A percentile compares a stretch with the other conserved stretches of the same genome.
Conservation (phyloP, 2,329 filamentous ascomycete species). For the Cercospora janseana region DNA sequence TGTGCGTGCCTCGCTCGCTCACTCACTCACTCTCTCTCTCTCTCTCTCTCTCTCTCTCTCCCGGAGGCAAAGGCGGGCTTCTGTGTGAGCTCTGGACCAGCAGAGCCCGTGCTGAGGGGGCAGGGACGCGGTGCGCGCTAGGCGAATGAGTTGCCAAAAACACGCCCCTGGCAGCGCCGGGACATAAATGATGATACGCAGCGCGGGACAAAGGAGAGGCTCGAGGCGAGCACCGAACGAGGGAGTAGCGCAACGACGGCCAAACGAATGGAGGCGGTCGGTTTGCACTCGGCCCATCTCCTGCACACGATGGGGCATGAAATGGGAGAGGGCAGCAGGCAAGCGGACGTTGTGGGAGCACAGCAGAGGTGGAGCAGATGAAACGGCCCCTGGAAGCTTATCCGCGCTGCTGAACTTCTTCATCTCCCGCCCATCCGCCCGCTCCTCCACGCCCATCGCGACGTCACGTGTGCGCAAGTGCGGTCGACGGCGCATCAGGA, state of each 20-base stretch:
- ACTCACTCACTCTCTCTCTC: neutral
- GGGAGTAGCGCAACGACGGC: slow-evolving; percentile 3
- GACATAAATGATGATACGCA: too few relatives aligned
- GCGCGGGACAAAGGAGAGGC: neutral
- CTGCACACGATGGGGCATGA: too few relatives aligned
- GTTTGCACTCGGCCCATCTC: too few relatives aligned
- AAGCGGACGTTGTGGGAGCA: too few relatives aligned
- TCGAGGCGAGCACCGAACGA: slow-evolving; percentile 3
- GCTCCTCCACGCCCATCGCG: too few relatives aligned
- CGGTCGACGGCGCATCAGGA: too few relatives aligned
- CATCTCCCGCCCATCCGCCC: too few relatives aligned
- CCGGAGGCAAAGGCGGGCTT: neutral
- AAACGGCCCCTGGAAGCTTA: too few relatives aligned
- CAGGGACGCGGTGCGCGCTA: slow-evolving; percentile 6
- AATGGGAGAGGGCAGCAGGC: too few relatives aligned
- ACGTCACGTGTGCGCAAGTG: too few relatives aligned
- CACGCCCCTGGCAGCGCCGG: neutral
- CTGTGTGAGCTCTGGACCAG: slow-evolving; percentile 11
- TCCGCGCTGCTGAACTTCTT: too few relatives aligned
- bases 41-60: neutral
- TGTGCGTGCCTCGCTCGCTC: neutral
- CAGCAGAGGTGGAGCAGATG: too few relatives aligned
- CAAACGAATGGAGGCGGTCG: slow-evolving; percentile 11
- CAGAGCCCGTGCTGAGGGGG: slow-evolving; percentile 9
- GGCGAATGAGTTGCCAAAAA: neutral